These are phyloP conservation scores for Haplosporangium gracile DNA, from an alignment of 192 early-diverging fungal species.

Conservation along the genomic window DNA sequence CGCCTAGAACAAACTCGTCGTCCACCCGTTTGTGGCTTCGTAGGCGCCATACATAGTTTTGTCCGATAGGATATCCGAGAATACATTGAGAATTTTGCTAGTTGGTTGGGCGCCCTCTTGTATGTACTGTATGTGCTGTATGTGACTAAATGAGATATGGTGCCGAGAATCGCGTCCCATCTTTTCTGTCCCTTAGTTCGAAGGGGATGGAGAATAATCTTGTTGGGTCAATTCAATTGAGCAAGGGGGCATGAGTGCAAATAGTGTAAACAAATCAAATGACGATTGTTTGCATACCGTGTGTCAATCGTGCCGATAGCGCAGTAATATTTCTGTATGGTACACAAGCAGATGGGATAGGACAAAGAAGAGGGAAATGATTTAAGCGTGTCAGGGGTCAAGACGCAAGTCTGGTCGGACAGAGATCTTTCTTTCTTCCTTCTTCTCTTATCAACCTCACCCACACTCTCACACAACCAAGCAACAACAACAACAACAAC, in stretches of 20 bases:
- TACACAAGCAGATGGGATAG: neutral
- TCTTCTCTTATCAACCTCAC: neutral
- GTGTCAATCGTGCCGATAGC: neutral
- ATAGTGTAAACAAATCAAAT: neutral
- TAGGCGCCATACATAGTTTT: no score
- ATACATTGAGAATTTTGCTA: no score
- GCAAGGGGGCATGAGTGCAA: no score
- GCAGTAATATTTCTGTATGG: neutral
- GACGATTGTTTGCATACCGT: neutral
- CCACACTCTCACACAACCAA: neutral
- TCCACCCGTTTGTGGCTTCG: no score
- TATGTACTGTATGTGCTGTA: no score
- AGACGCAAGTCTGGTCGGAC: neutral
- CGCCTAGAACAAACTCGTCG: neutral
- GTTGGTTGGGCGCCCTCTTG: no score
- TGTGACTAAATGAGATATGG: no score
- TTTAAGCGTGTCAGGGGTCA: neutral
- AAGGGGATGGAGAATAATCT: neutral
- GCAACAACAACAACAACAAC: slow-evolving; percentile 5
- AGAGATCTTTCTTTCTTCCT: neutral
- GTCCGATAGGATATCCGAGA: no score
- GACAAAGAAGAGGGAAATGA: neutral
- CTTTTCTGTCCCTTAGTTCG: neutral
- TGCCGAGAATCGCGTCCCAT: no score
- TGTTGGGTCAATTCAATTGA: neutral